Evolutionary conservation across 23 red algal genomes (phyloP).

Genomic region (Cyanidiococcus yangmingshanensis): DNA sequence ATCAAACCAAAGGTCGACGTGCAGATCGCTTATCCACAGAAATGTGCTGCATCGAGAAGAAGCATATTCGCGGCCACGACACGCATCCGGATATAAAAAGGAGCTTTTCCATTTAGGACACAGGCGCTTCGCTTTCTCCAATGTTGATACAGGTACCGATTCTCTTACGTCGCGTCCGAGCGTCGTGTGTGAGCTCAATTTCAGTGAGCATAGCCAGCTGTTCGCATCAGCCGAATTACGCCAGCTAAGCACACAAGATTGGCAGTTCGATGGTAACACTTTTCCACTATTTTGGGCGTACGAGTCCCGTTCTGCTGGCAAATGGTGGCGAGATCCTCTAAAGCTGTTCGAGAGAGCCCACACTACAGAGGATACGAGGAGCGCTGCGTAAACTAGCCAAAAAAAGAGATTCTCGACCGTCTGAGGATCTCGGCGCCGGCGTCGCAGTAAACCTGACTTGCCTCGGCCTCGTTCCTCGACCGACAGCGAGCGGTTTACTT

Average conservation of each 20-base stretch:
- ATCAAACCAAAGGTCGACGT: not conserved
- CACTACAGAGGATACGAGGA: not conserved
- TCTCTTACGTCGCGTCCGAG: not conserved
- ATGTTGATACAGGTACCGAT: not conserved
- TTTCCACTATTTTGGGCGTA: too few species aligned
- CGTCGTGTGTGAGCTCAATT: not conserved
- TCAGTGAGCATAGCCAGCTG: not conserved
- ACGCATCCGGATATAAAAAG: not conserved
- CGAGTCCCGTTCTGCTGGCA: too few species aligned
- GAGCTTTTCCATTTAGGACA: not conserved
- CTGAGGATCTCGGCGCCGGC: not conserved
- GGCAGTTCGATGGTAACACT: too few species aligned
- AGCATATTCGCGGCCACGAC: not conserved
- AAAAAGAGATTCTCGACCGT: not conserved
- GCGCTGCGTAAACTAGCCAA: not conserved
- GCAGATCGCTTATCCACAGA: constrained; percentile 12
- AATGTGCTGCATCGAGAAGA: not conserved
- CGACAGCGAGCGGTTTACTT: not conserved
- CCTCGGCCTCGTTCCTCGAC: not conserved
- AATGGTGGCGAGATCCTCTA: too few species aligned
- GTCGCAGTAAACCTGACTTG: not conserved
- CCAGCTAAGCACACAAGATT: too few species aligned
- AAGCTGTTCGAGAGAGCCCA: not conserved
- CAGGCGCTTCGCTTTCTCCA: not conserved
- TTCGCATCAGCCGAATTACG: too few species aligned